Base-by-base conservation (phyloP, 2,329 filamentous ascomycete species). In the Furcasterigmium sp. region DNA sequence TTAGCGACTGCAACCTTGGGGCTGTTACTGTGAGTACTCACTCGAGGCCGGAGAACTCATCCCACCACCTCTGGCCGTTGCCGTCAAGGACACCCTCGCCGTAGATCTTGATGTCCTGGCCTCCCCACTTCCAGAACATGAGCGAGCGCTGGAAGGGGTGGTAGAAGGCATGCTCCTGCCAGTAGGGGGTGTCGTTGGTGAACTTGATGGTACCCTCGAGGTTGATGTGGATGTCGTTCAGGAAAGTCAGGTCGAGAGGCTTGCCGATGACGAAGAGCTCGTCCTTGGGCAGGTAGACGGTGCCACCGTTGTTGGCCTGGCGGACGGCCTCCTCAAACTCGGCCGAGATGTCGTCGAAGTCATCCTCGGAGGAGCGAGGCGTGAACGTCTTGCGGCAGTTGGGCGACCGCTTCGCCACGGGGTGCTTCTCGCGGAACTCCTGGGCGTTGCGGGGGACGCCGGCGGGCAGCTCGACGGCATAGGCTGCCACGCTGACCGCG, bases 101-200 rank as follows among this genome's bases (percentile, higher is more conserved):
- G 44, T 70, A 77, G 50, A 84, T 79, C 48, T 72, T 76, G 55
- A 84, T 76, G 48, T 80, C 65, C 48, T 75, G 69, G 10, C 80
- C 79, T 43, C 78, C 78, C 78, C 78, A 83, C 40, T 79, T 75
- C 73, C 76, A 82, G 53, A 82, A 82, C 44, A 77, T 77, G 43
- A 82, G 75, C 3, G 72, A 78, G 47, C 70, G 65, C 50, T 70
- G 64, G 51, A 71, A 69, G 0, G 65, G 61, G 42, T 70, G 63
- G 13, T 53, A 52, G 53, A 63, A 69, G 29, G 66, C 59, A 43
- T 67, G 59, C 13, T 56, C 47, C 51, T 70, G 67, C 68, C 68
- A 70, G 54, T 66, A 69, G 5, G 60, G 49, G 4, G 65, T 68
- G 44, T 70, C 63, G 18, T 70, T 61, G 44, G 67, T 70, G 49